Base-by-base conservation (phyloP, 208 protist genomes). In the Crithidia bombi region DNA sequence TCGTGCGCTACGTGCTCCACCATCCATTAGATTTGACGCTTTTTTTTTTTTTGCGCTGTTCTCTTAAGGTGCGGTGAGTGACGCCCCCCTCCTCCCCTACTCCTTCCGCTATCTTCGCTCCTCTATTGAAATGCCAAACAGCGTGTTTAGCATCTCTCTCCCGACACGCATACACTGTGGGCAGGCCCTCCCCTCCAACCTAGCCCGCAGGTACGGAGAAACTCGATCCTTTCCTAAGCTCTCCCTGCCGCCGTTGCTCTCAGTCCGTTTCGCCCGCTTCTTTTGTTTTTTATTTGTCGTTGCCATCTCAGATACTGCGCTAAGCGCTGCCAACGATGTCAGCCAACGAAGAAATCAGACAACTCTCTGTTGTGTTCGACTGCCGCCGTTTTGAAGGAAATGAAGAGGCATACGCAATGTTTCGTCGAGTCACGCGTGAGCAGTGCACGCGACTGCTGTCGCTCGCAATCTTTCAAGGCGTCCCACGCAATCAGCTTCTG, bases 391-490 rank as follows among this genome's bases (percentile, higher is more conserved):
- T 7, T 9, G 33, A 4, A 6, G n/a, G 44, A 9, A 6, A 39
- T 23, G 15, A 7, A n/a, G 12, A 4, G 33, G 35, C 11, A 2
- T 59, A 44, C 33, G 33, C 5, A 14, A n/a, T 17, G 19, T 59
- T 59, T 59, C 54, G 54, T 6, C 9, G 28, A 5, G 35, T 23
- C n/a, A 36, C 32, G 33, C 5, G 26, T 15, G 35, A 59, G 33
- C 46, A 49, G 28, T 32, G 51, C 38, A 32, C 5, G 33, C 49
- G 39, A 36, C 58, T 86, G 6, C 52, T 80, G 19, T 32, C 54
- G 3, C 30, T 59, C 15, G 35, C 54, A 5, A 12, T 21, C 35
- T 0, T 59, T 6, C 54, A 36, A 0, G 33, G 33, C 33, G 17
- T 25, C n/a, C 17, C 3, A 14, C 6, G 11, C n/a, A 10, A 0